These are phyloP conservation scores for Epichloe typhina DNA, from an alignment of 2,329 filamentous ascomycete species.

Conservation along the genomic window DNA sequence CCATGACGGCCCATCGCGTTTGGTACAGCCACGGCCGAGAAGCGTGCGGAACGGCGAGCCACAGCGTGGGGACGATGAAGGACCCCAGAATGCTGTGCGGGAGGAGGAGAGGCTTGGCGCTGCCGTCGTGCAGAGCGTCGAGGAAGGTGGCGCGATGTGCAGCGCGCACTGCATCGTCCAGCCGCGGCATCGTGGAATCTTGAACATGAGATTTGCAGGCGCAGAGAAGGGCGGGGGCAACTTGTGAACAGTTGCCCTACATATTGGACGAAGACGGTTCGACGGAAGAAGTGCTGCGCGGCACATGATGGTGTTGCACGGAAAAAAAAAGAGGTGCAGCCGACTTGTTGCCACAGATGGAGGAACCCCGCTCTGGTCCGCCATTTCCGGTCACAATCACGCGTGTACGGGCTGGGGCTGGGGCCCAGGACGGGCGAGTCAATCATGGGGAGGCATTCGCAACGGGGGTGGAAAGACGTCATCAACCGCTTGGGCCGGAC, in stretches of 20 bases:
- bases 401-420: too few relatives aligned
- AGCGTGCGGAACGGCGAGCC: conserved; percentile 42
- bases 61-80: conserved; percentile 37
- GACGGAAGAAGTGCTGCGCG: too few relatives aligned
- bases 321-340: too few relatives aligned
- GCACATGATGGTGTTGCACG: too few relatives aligned
- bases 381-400: neutral
- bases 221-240: too few relatives aligned
- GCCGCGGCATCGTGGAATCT: conserved; percentile 2
- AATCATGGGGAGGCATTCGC: conserved; percentile 13
- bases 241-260: too few relatives aligned
- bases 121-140: conserved; percentile 23
- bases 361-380: neutral
- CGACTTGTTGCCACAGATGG: too few relatives aligned
- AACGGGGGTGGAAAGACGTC: conserved; percentile 39
- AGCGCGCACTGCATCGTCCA: conserved; percentile 16
- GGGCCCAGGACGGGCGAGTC: conserved; percentile 10
- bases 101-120: conserved; percentile 34
- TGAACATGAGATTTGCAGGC: too few relatives aligned
- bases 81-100: conserved; percentile 36
- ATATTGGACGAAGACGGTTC: too few relatives aligned
- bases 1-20: conserved; percentile 35
- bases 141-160: conserved; percentile 26
- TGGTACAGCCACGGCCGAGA: conserved; percentile 35
- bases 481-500: conserved; percentile 39